Conservation (phyloP, 345 rosid species). For the Orychophragmus violaceus region DNA sequence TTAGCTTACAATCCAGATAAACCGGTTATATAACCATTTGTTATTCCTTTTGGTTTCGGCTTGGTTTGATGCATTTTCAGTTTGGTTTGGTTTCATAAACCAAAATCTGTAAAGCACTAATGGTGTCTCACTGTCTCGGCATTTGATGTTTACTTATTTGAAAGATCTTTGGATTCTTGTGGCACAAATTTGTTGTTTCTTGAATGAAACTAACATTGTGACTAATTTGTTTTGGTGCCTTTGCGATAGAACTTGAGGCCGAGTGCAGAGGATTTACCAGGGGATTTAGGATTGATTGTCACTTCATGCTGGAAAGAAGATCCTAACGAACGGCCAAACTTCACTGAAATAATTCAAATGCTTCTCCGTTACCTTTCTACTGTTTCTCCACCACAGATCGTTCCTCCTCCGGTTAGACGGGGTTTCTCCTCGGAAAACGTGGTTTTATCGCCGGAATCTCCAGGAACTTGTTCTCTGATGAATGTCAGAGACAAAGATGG, state of each 20-base stretch:
- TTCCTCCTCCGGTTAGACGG: slow-evolving; percentile 44
- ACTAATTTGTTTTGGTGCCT: not conserved
- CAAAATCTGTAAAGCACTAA: not conserved
- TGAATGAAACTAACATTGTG: not conserved
- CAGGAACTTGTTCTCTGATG: slow-evolving; percentile 84
- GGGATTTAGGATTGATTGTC: slow-evolving; percentile 65
- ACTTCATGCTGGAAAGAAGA: slow-evolving; percentile 95
- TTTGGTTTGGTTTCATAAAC: not conserved
- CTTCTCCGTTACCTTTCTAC: slow-evolving; percentile 60
- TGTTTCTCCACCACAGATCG: slow-evolving; percentile 48
- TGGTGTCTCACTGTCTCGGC: not conserved
- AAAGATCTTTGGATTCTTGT: not conserved
- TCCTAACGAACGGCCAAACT: slow-evolving; percentile 76
- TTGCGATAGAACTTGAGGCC: slow-evolving; percentile 71
- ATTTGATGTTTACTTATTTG: not conserved
- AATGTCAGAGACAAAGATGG: slow-evolving; percentile 40
- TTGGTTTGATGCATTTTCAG: not conserved
- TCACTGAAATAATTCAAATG: slow-evolving; percentile 80
- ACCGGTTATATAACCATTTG: not conserved
- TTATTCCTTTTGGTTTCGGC: not conserved
- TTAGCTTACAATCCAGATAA: not conserved
- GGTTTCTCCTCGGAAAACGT: slow-evolving; percentile 43
- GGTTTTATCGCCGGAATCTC: slow-evolving; percentile 81
- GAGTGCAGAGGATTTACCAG: slow-evolving; percentile 69
- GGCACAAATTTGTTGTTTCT: not conserved